Evolutionary conservation across 78 protist species (phyloP).

Genomic region (Dictyostelium purpureum): DNA sequence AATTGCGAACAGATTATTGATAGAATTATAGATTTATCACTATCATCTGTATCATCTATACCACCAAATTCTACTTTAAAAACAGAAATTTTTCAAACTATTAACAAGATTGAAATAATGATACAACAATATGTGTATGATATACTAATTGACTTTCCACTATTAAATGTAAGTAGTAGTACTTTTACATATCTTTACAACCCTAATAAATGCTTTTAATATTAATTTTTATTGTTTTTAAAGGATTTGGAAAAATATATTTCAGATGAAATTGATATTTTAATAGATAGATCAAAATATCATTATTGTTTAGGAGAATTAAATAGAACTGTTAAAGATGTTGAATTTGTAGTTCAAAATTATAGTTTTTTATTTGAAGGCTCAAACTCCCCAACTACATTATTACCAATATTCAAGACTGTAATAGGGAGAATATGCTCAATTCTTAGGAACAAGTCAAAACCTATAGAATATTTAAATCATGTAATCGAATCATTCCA

Average conservation of each 20-base stretch:
- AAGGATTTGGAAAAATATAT: not conserved
- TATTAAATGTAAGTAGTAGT: not conserved
- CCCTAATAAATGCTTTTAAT: no score
- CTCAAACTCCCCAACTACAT: not conserved
- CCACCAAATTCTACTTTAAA: not conserved
- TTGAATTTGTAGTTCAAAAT: not conserved
- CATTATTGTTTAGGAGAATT: not conserved
- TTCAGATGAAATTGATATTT: not conserved
- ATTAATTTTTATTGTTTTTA: not conserved
- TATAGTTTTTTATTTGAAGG: not conserved
- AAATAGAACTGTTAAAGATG: not conserved
- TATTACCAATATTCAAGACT: not conserved
- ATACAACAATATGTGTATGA: not conserved
- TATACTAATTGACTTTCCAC: not conserved
- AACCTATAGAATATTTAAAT: not conserved
- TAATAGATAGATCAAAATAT: slow-evolving; percentile 9
- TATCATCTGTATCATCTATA: not conserved
- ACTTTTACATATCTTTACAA: no score
- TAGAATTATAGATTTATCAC: not conserved
- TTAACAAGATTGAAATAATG: not conserved
- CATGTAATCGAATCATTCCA: not conserved
- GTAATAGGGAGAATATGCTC: slow-evolving; percentile 7
- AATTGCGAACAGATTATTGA: not conserved
- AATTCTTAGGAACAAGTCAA: not conserved
- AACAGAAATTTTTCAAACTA: not conserved